phyloP scores from a whole-genome alignment of 495 filamentous ascomycete genomes.

The Lasiosphaeria ovina region DNA sequence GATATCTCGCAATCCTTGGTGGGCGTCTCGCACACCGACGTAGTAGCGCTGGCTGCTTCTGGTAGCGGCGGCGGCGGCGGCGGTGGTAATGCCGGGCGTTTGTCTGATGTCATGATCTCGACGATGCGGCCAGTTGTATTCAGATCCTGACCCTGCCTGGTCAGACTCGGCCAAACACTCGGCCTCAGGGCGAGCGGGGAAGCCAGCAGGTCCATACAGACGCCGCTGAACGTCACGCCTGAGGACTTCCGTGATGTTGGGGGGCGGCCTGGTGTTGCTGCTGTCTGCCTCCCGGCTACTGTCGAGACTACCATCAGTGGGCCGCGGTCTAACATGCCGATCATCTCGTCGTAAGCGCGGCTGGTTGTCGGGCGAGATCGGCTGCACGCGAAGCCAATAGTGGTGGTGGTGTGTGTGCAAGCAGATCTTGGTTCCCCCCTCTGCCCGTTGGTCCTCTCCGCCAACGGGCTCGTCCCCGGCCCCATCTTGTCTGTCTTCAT shows the following conservation, averaged over 20 bases:
- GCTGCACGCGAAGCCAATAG: conserved; percentile 48
- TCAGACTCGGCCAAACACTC: conserved; percentile 38
- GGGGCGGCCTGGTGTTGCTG: neutral
- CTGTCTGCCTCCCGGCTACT: neutral
- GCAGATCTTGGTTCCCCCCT: conserved; percentile 32
- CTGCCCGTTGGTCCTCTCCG: conserved; percentile 6
- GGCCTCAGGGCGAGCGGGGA: conserved; percentile 35
- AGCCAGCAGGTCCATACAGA: conserved; percentile 23
- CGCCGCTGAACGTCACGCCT: conserved; percentile 15
- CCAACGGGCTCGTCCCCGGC: conserved; percentile 11
- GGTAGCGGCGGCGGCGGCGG: conserved; percentile 6
- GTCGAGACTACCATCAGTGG: conserved; percentile 9
- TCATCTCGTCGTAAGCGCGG: conserved; percentile 21
- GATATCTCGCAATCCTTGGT: conserved; percentile 11
- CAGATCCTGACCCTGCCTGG: conserved; percentile 21
- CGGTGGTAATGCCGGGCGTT: neutral
- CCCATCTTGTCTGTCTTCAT: conserved; percentile 5
- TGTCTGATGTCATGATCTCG: conserved; percentile 1
- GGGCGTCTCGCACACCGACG: conserved; percentile 14
- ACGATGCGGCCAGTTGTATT: conserved; percentile 12
- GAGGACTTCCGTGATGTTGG: conserved; percentile 18
- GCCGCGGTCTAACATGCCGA: conserved; percentile 13
- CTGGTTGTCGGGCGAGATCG: conserved; percentile 8
- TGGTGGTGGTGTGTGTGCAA: conserved; percentile 57
- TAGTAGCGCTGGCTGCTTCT: conserved; percentile 31